Evolutionary conservation across 2,329 filamentous ascomycete species (phyloP).

Genomic region (Aspergillus sclerotialis): DNA sequence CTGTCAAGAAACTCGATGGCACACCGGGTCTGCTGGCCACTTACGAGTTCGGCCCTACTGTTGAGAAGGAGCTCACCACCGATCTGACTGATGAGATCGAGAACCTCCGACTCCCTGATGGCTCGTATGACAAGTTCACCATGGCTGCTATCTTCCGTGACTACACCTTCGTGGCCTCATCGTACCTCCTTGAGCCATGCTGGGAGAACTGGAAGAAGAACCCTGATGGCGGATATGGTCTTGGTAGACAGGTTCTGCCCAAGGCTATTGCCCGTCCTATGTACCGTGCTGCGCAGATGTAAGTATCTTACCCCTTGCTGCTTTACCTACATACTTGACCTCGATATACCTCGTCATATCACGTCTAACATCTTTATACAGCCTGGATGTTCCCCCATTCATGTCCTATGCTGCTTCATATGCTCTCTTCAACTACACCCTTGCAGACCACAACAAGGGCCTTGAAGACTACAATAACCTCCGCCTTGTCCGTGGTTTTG

Average conservation of each 20-base stretch:
- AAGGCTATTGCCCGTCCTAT: constrained; percentile 72
- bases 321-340: not conserved
- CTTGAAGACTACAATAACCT: constrained; percentile 58
- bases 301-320: constrained; percentile 40
- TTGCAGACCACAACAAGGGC: constrained; percentile 50
- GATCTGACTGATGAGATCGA: constrained; percentile 70
- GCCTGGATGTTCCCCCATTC: constrained; percentile 75
- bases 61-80: constrained; percentile 66
- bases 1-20: constrained; percentile 67
- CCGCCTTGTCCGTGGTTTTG: constrained; percentile 82
- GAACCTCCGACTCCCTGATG: constrained; percentile 46
- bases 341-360: not conserved
- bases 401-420: constrained; percentile 73
- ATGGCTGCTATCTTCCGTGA: constrained; percentile 86
- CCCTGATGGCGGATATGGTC: constrained; percentile 64
- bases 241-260: constrained; percentile 68
- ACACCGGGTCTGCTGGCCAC: constrained; percentile 69
- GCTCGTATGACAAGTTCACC: constrained; percentile 63
- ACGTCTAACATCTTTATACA: constrained; percentile 24
- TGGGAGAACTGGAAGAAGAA: constrained; percentile 60
- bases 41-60: constrained; percentile 66
- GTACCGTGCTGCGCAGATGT: constrained; percentile 78
- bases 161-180: constrained; percentile 84
- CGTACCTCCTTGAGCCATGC: constrained; percentile 86
- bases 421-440: constrained; percentile 56